Conservation (phyloP, 257 asterid species). For the Gentiana dahurica region DNA sequence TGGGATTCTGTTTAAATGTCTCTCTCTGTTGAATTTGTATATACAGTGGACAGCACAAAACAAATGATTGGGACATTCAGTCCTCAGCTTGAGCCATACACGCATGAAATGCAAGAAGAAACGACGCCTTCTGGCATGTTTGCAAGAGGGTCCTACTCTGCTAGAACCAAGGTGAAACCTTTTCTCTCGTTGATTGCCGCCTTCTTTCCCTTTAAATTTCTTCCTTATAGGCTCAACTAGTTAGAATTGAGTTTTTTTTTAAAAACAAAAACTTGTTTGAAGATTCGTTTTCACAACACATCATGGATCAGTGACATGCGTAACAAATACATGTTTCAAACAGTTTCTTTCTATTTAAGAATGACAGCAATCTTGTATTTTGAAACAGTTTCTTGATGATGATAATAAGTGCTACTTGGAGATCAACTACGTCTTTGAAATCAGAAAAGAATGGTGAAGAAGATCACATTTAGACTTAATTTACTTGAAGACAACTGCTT, state of each 20-base stretch:
- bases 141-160: conserved; percentile 88
- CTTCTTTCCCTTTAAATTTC: not conserved
- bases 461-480: not conserved
- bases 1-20: too few relatives aligned
- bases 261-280: not conserved
- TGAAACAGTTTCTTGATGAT: conserved; percentile 73
- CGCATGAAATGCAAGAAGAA: conserved; percentile 88
- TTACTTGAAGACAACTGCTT: not conserved
- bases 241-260: too few relatives aligned
- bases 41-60: conserved; percentile 77
- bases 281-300: not conserved
- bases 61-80: conserved; percentile 99
- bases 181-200: not conserved
- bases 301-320: not conserved
- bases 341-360: not conserved
- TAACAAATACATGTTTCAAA: not conserved
- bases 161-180: conserved; percentile 62
- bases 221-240: not conserved
- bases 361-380: too few relatives aligned
- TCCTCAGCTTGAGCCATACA: conserved; percentile 82
- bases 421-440: conserved; percentile 88
- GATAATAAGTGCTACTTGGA: conserved; percentile 90
- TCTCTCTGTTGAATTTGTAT: conserved; percentile 1
- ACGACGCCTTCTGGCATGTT: conserved; percentile 90
- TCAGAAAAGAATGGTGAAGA: conserved; percentile 84